Base-by-base conservation (phyloP, 2,329 filamentous ascomycete species). In the Colletotrichum nymphaeae region DNA sequence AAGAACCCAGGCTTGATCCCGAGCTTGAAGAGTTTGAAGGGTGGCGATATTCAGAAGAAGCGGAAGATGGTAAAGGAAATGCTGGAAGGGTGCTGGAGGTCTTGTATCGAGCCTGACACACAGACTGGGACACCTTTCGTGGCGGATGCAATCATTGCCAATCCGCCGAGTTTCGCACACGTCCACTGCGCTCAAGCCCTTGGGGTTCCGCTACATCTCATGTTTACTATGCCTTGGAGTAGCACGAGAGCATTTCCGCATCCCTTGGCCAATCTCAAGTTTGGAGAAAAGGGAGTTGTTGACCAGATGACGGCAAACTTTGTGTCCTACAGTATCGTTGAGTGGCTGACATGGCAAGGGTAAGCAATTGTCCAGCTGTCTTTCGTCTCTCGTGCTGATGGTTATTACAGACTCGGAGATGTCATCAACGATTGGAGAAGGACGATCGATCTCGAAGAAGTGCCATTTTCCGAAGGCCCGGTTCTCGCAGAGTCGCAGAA, bases 331-430 rank as follows among this genome's bases (percentile, higher is more conserved):
- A 88, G 89, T 0, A 84, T 94, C 53, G 91, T 95, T 1, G 93
- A 95, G 72, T 91, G 94, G 87, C 86, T 95, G 83, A 93, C 93
- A 12, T 95, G 93, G 93, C 93, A 95, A 81, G 93, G 93, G 77
- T 78, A 72, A 70, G 76, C 32, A 16, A 14, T 32, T 0, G 46
- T 19, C 8, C 0, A 4, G 0, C 0, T 4, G 0, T n/a, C n/a
- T 12, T 37, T 19, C 5, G 6, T 19, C 6, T 22, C 35, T 12
- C 5, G 3, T 2, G 14, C 35, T 63, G 5, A 69, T 8, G 2
- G 1, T 5, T 1, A 35, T 37, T 8, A n/a, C 30, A 75, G 74
- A 7, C 83, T 95, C 11, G 93, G 93, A 57, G 93, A 95, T 80
- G 83, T 95, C 2, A 93, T 95, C 78, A 95, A 95, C 77, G 87